A percentile compares a stretch with the other conserved stretches of the same genome.
Conservation (phyloP, 352 stramenopile genomes). For the Globisporangium lucens region DNA sequence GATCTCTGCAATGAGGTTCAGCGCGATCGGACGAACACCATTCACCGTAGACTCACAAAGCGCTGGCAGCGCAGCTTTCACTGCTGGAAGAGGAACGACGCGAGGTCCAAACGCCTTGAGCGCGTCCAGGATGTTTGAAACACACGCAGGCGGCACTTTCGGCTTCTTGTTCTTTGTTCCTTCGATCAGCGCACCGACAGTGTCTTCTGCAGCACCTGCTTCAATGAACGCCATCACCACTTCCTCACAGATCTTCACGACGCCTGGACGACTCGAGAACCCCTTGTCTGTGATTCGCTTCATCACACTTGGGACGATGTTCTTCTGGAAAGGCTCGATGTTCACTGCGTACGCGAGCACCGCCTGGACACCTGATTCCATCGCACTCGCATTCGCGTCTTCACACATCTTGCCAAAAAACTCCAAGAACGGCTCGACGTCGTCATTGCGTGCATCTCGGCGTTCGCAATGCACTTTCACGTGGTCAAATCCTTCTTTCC, state of each 20-base stretch:
- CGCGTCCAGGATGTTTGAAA: conserved; percentile 55
- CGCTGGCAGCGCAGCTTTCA: conserved; percentile 67
- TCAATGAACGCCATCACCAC: conserved; percentile 73
- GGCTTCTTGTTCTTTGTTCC: conserved; percentile 86
- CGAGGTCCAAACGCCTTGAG: conserved; percentile 80
- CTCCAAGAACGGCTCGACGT: conserved; percentile 49
- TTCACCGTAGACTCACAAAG: conserved; percentile 84
- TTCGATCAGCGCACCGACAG: conserved; percentile 68
- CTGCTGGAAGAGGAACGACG: conserved; percentile 57
- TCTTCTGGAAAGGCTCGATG: conserved; percentile 66
- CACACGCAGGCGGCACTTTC: conserved; percentile 79
- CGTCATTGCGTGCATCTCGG: conserved; percentile 33
- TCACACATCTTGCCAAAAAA: conserved; percentile 82
- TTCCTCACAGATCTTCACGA: conserved; percentile 78
- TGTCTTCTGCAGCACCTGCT: conserved; percentile 71
- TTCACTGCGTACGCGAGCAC: conserved; percentile 69
- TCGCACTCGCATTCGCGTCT: conserved; percentile 74
- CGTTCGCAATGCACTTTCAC: conserved; percentile 65
- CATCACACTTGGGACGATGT: conserved; percentile 66
- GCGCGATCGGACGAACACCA: conserved; percentile 66
- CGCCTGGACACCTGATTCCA: conserved; percentile 74
- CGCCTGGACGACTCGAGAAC: conserved; percentile 73
- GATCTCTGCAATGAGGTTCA: conserved; percentile 81
- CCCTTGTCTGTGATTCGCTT: conserved; percentile 79
- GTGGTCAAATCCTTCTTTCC: conserved; percentile 80